Evolutionary conservation across 2,329 filamentous ascomycete species (phyloP), one percentile per base, ranked within the genome.

Genomic region (Calonectria ilicicola): DNA sequence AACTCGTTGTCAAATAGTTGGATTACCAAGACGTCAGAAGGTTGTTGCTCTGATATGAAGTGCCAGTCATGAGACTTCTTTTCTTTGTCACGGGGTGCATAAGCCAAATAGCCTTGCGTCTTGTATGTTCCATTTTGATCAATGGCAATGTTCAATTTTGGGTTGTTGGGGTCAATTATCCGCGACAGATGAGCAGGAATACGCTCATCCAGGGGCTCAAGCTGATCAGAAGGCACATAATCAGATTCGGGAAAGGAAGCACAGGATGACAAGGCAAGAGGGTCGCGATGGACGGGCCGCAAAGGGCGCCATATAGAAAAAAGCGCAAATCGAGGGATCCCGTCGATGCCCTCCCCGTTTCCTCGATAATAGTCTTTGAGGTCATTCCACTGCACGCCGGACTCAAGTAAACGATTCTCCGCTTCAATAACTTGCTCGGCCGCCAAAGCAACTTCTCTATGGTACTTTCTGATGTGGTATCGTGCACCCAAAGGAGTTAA

Each of bases 381-480:
- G 9, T 60, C 53, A 23, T 60, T 15, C 53, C 53, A 60, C 15
- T 42, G 32, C n/a, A 60, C 53, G 19, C 53, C 53, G 10, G 53
- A 40, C 35, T 60, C 53, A 19, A 60, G 53, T 14, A 60, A 15
- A 3, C 10, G n/a, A 21, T 60, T 60, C 35, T 60, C 53, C 4
- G 53, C 53, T 15, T 60, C 35, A 32, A 60, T 60, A 12, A 60
- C 53, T 27, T 10, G 15, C 53, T 60, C 53, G 2, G 53, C 53
- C 10, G 12, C 53, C 4, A 32, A 26, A 40, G 62, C 29, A 47
- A 70, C 68, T 44, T 49, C 17, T 35, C 40, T 53, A 21, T 70
- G 60, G 38, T 60, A 65, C 67, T 65, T 65, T 65, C 67, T 46
- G 40, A 65, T 70, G 60, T 70, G 60, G 47, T 70, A 70, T 29